Evolutionary conservation across 441 rosid genomes (phyloP).

Genomic region (Metrosideros polymorpha): DNA sequence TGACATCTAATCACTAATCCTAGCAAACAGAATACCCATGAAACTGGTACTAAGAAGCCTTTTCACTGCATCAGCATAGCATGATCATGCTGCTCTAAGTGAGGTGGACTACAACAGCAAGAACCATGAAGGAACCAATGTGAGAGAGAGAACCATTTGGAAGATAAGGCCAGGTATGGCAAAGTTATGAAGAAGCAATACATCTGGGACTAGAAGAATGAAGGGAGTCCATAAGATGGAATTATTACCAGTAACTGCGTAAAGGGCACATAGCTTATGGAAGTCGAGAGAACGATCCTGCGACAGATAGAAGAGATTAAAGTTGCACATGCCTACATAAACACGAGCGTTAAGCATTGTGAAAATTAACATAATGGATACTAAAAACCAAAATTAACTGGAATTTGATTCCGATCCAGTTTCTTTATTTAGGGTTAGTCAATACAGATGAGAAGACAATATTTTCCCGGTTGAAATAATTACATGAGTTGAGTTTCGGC

Average conservation of each 20-base stretch:
- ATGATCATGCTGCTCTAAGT: background rate
- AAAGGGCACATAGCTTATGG: conserved; percentile 68
- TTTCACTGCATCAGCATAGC: background rate
- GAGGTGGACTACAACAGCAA: background rate
- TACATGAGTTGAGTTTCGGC: background rate
- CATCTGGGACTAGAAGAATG: background rate
- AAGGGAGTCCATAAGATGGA: background rate
- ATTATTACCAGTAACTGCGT: conserved; percentile 89
- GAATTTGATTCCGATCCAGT: background rate
- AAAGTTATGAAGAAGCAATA: background rate
- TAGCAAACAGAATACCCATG: background rate
- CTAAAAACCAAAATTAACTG: background rate
- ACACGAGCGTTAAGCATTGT: background rate
- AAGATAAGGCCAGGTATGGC: background rate
- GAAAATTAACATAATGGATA: background rate
- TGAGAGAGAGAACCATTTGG: background rate
- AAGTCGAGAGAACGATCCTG: conserved; percentile 99
- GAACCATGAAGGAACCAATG: background rate
- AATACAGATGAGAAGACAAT: background rate
- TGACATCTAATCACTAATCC: background rate
- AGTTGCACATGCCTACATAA: background rate
- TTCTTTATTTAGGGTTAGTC: background rate
- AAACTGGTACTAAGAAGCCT: background rate
- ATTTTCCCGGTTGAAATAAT: background rate
- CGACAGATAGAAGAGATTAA: background rate